A percentile compares a stretch with the other conserved stretches of the same genome.
Evolutionary conservation across 176 grass and related monocot genomes (phyloP).

Genomic region (Microstegium vimineum): DNA sequence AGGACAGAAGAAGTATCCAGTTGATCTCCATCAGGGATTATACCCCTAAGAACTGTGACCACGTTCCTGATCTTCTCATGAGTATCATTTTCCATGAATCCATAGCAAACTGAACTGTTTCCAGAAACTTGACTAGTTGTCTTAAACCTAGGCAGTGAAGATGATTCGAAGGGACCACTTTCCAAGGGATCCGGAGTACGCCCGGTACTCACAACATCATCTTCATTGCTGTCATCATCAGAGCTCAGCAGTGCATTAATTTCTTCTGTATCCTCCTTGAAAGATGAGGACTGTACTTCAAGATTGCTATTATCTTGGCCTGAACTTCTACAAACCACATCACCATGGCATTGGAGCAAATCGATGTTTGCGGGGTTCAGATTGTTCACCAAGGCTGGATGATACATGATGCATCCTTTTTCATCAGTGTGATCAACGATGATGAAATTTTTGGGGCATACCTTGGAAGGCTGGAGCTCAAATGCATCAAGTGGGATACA

Average conservation of each 20-base stretch:
- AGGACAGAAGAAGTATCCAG: conserved; percentile 59
- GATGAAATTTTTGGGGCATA: conserved; percentile 71
- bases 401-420: conserved; percentile 55
- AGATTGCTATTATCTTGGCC: conserved; percentile 5
- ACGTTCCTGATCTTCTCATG: conserved; percentile 48
- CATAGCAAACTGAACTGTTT: background rate
- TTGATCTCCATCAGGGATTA: conserved; percentile 67
- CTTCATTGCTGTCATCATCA: conserved; percentile 48
- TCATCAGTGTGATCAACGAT: conserved; percentile 52
- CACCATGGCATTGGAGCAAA: conserved; percentile 10
- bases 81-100: conserved; percentile 26
- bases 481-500: background rate
- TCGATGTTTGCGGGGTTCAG: conserved; percentile 26
- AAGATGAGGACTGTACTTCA: conserved; percentile 35
- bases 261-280: conserved; percentile 69
- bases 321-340: conserved; percentile 22
- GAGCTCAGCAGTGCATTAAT: conserved; percentile 71
- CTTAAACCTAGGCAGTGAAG: conserved; percentile 23
- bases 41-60: conserved; percentile 45
- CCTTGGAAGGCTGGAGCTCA: conserved; percentile 56
- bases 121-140: conserved; percentile 20
- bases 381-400: conserved; percentile 55
- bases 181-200: conserved; percentile 47
- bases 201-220: conserved; percentile 69
- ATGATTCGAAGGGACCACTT: conserved; percentile 17